Conservation (phyloP, 305 asterid genomes). For the Plantago rigida region DNA sequence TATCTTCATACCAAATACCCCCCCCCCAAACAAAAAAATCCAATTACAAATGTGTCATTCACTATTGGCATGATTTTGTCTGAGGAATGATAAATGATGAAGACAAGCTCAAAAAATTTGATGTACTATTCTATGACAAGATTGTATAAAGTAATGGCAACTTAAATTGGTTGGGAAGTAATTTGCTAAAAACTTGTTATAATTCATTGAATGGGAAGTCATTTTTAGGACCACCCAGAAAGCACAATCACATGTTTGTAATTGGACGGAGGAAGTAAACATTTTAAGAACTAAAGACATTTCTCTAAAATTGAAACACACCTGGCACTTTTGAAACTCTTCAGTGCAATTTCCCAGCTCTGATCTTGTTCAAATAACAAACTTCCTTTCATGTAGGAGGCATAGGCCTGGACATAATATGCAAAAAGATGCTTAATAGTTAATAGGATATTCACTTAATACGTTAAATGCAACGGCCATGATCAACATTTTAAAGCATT, state of each 20-base stretch:
- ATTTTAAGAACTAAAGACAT: neutral
- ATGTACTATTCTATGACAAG: neutral
- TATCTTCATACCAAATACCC: too few relatives aligned
- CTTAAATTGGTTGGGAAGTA: too few relatives aligned
- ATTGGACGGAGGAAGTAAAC: neutral
- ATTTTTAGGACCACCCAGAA: neutral
- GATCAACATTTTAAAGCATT: slow-evolving; percentile 11
- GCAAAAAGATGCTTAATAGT: slow-evolving; percentile 20
- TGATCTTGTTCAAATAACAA: slow-evolving; percentile 86
- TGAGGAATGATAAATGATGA: neutral
- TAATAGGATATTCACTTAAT: slow-evolving; percentile 8
- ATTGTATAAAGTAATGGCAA: too few relatives aligned
- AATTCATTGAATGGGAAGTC: too few relatives aligned
- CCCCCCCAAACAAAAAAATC: too few relatives aligned
- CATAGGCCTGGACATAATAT: slow-evolving; percentile 62
- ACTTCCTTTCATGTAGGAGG: slow-evolving; percentile 86
- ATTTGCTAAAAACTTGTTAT: too few relatives aligned
- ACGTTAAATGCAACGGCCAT: neutral
- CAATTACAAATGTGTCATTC: neutral
- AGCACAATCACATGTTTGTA: neutral
- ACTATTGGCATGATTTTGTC: neutral
- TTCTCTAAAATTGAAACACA: slow-evolving; percentile 22
- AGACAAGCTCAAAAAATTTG: neutral
- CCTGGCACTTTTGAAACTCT: slow-evolving; percentile 90
- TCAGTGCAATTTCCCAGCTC: slow-evolving; percentile 80